These are phyloP conservation scores for Ramaria rubella DNA, from an alignment of 768 basidiomycete genomes.

Conservation along the genomic window DNA sequence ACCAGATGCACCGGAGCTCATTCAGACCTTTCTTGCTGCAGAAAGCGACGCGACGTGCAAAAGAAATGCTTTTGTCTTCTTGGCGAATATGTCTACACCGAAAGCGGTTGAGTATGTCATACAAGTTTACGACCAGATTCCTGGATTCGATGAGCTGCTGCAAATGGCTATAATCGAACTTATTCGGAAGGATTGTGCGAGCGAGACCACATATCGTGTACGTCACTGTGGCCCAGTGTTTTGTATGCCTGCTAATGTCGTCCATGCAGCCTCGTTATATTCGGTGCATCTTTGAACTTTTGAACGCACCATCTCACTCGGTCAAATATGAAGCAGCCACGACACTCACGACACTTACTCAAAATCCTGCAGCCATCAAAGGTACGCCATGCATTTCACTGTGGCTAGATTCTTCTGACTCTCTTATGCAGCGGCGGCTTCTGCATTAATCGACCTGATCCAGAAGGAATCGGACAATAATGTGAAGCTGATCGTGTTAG, in stretches of 20 bases:
- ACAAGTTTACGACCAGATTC: conserved; percentile 77
- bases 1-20: conserved; percentile 92
- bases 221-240: conserved; percentile 22
- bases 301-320: conserved; percentile 83
- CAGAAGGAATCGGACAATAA: conserved; percentile 98
- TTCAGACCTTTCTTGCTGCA: conserved; percentile 92
- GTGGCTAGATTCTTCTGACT: conserved; percentile 1
- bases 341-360: conserved; percentile 87
- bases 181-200: conserved; percentile 82
- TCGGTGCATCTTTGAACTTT: conserved; percentile 84
- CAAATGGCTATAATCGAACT: conserved; percentile 97
- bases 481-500: conserved; percentile 94
- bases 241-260: background rate
- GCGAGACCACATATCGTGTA: conserved; percentile 76
- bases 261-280: conserved; percentile 77
- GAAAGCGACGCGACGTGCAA: conserved; percentile 96
- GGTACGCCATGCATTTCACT: conserved; percentile 36
- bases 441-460: conserved; percentile 80
- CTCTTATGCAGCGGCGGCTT: conserved; percentile 64
- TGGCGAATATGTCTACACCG: conserved; percentile 68
- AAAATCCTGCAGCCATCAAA: conserved; percentile 94
- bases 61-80: conserved; percentile 94
- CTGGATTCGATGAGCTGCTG: conserved; percentile 79
- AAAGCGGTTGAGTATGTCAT: conserved; percentile 91
- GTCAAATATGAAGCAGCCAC: conserved; percentile 98